Evolutionary conservation across 2,329 filamentous ascomycete genomes (phyloP).

Genomic region (Hypoxylon sp.): DNA sequence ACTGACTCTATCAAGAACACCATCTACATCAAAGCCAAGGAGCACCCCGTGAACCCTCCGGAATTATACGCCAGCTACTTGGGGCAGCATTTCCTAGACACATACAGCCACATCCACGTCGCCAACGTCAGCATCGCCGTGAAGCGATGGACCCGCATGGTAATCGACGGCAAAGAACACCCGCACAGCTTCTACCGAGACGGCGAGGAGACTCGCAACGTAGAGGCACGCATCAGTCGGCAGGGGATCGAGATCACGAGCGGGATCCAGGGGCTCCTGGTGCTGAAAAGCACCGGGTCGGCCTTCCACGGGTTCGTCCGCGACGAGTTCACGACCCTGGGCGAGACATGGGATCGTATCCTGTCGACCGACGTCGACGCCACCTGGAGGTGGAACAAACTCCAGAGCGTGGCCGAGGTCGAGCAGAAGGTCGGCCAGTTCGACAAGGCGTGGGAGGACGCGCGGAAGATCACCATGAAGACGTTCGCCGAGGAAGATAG

Average conservation of each 20-base stretch:
- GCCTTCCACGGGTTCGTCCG: slow-evolving; percentile 94
- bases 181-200: slow-evolving; percentile 95
- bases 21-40: slow-evolving; percentile 92
- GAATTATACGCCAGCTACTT: slow-evolving; percentile 90
- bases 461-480: slow-evolving; percentile 86
- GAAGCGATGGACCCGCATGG: slow-evolving; percentile 92
- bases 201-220: slow-evolving; percentile 84
- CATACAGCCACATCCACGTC: slow-evolving; percentile 85
- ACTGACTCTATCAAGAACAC: slow-evolving; percentile 99
- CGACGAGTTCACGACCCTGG: slow-evolving; percentile 91
- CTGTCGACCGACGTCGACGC: slow-evolving; percentile 92
- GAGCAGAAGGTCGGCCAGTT: slow-evolving; percentile 71
- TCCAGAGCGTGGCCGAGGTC: slow-evolving; percentile 73
- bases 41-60: slow-evolving; percentile 89
- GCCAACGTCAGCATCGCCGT: slow-evolving; percentile 84
- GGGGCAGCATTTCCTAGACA: slow-evolving; percentile 86
- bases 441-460: slow-evolving; percentile 78
- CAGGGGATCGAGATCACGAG: slow-evolving; percentile 79
- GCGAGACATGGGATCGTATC: slow-evolving; percentile 94
- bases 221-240: slow-evolving; percentile 75
- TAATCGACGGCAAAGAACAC: slow-evolving; percentile 86
- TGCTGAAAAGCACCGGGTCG: slow-evolving; percentile 96
- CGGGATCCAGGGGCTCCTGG: slow-evolving; percentile 80
- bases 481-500: slow-evolving; percentile 90
- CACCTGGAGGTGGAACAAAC: slow-evolving; percentile 83